Evolutionary conservation across 1,284 basidiomycete species (phyloP).

Genomic region (Ustilago esculenta): DNA sequence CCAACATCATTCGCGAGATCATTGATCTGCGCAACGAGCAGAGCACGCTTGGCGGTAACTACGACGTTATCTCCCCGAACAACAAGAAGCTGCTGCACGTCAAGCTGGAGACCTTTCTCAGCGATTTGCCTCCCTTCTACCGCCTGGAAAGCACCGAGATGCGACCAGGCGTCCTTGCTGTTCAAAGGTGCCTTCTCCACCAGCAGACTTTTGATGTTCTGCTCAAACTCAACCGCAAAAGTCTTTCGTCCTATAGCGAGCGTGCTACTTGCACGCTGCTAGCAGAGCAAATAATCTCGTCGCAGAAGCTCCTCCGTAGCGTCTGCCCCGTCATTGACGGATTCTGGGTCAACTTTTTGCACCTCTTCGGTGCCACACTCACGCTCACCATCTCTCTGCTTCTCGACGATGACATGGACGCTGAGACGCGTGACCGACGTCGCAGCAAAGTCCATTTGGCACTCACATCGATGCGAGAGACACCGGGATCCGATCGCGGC

Average conservation of each 20-base stretch:
- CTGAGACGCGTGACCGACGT: constrained; percentile 11
- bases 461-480: constrained; percentile 36
- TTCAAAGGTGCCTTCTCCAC: constrained; percentile 53
- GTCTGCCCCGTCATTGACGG: constrained; percentile 53
- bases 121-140: constrained; percentile 49
- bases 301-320: constrained; percentile 44
- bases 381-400: constrained; percentile 49
- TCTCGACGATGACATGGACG: constrained; percentile 32
- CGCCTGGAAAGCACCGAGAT: constrained; percentile 34
- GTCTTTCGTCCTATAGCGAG: constrained; percentile 28
- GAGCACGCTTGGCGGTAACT: constrained; percentile 31
- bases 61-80: constrained; percentile 35
- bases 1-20: constrained; percentile 47
- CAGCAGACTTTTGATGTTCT: constrained; percentile 53
- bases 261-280: constrained; percentile 41
- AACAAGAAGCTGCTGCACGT: constrained; percentile 39
- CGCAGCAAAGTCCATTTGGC: constrained; percentile 27
- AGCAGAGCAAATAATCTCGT: constrained; percentile 50
- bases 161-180: constrained; percentile 37
- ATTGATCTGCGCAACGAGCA: constrained; percentile 53
- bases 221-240: constrained; percentile 47
- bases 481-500: constrained; percentile 37
- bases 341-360: constrained; percentile 51
- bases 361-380: constrained; percentile 49
- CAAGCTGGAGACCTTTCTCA: constrained; percentile 37